Evolutionary conservation across 2,329 filamentous ascomycete genomes (phyloP), one percentile per base, ranked within the genome.

Genomic region (Botrytis pseudocinerea): DNA sequence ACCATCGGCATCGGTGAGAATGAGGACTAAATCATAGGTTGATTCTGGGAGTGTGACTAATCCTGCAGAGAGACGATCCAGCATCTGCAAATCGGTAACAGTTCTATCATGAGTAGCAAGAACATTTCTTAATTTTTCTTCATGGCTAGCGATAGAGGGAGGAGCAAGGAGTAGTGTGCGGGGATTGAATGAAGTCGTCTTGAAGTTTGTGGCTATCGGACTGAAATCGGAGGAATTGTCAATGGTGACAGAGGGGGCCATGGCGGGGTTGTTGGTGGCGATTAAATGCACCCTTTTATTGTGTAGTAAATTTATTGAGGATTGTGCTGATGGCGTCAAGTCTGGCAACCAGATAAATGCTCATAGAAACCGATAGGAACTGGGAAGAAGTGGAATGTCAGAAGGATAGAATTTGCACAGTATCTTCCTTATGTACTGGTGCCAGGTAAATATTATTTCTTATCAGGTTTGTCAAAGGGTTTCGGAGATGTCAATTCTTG

Each of bases 81-180:
- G 92, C 96, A 99, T 99, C 83, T 98, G 96, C 70, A 99, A 87
- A 81, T 99, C 96, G 75, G 94, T 95, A 63, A 88, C 85, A 76
- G 87, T 85, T 80, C 94, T 91, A 82, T 96, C 90, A 84, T 93
- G 90, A 73, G 89, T 85, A 74, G 90, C 86, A 79, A 97, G 89
- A 75, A 96, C 86, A 77, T 85, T 85, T 76, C 90, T 88, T 76
- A 98, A 87, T 79, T 90, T 90, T 77, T 93, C 91, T 77, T 95
- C 93, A 83, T 97, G 92, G 72, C 93, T 90, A 77, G 96, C 92
- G 79, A 98, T 89, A 38, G 94, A 97, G 20, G 96, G 95, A 70
- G 96, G 95, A 46, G 95, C 94, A 75, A 98, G 91, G 59, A 97
- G 90, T 75, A 97, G 91, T 46, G 91, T 95, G 82, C 91, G 89